Base-by-base conservation (phyloP, 192 early-diverging fungal genomes). In the Backusella mclennaniae region DNA sequence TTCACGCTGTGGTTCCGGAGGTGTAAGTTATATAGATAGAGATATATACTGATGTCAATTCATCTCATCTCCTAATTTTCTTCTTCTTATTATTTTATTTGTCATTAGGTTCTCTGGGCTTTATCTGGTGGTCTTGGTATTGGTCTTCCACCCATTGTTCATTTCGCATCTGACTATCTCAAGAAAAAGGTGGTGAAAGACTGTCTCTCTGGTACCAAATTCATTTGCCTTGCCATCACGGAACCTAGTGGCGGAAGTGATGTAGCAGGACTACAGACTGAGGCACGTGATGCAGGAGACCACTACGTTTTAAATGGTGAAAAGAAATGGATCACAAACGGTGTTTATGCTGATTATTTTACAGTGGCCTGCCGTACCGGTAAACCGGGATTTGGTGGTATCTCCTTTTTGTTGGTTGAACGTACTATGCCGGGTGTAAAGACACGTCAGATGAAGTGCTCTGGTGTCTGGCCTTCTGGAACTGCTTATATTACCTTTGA, bases 241-340 rank as follows among this genome's bases (percentile, higher is more conserved):
- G 93, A 95, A 78, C 95, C 93, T 29, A 77, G 81, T 75, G 88
- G 86, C 35, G 88, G 88, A 41, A 90, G 87, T 2, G 94, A 95
- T 82, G 94, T 96, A 15, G 94, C 94, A 66, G 90, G 89, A 78
- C 79, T 96, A 23, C 79, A 77, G 42, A 88, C 88, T 35, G 88
- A 88, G 68, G 94, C 93, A 33, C 90, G 88, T 72, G 84, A 89
- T 35, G 89, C 90, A 74, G 94, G 93, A 7, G 86, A 93, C 78
- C 81, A 87, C 66, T 95, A 89, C 77, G 85, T 94, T 42, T 89
- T 93, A 66, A 95, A 95, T 71, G 94, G 94, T 8, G 94, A 95
- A 77, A 95, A 95, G 88, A 94, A 92, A 79, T 96, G 92, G 92
- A 87, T 92, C 69, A 93, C 93, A n/a, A 95, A 93, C 81, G 93